Evolutionary conservation across 192 early-diverging fungal genomes (phyloP), one percentile per base, ranked within the genome.

Genomic region (Backusella luteola): DNA sequence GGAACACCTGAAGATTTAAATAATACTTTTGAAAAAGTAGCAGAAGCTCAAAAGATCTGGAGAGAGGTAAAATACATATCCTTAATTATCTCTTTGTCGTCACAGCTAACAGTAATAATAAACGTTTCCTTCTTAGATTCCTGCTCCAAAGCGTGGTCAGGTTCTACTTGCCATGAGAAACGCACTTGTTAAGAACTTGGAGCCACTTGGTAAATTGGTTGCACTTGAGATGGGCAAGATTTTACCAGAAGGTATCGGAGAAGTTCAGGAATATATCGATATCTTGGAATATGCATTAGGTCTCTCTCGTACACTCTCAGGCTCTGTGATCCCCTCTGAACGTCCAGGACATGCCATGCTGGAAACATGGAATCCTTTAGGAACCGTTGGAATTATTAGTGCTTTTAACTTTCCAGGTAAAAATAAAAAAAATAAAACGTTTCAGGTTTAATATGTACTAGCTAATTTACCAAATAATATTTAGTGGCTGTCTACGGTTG

Each of bases 241-340:
- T 74, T 73, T 93, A 70, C 89, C 95, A 15, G 97, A 98, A 82
- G 97, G 96, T 34, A 85, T 95, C 26, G 96, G 97, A 44, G 97
- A 98, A 77, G 91, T 98, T 38, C 97, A 98, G 78, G 97, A 98
- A 85, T 98, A 96, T 86, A 91, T 98, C 76, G 97, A 98, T 81
- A 91, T 98, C 69, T 90, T 92, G 34, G 97, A 98, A 77, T 96
- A 92, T 69, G 95, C 97, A 15, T 83, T 96, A 5, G 97, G 97
- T 29, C 86, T 98, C 6, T 89, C 90, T 44, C 90, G 97, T 19
- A 89, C 89, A 79, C 75, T 98, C 66, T 89, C 90, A 79, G 97
- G 97, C 11, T 71, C 87, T 34, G 91, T 97, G 23, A 89, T 98
- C 52, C 97, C 97, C 14, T 91, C 89, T 76, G 97, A 98, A 80